Percentiles rank a stretch among this genome's conserved stretches.
These are phyloP conservation scores for Chalciporus pseudorubinellus DNA, from an alignment of 768 basidiomycete species.

Conservation along the genomic window DNA sequence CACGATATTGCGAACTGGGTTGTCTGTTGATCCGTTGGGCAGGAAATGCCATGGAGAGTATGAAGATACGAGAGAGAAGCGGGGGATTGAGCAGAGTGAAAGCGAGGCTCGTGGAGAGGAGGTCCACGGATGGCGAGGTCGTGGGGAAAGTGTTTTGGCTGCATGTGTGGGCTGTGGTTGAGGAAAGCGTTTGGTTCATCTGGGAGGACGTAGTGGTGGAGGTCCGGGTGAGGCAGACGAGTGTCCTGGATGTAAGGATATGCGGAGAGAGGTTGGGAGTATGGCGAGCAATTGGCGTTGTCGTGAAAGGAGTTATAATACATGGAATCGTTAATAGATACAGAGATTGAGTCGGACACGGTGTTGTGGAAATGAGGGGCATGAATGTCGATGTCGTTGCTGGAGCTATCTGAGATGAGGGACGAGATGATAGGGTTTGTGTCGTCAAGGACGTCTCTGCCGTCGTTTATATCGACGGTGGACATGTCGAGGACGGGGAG, in stretches of 20 bases:
- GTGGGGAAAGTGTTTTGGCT: conserved; percentile 30
- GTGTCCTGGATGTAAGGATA: conserved; percentile 29
- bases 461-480: conserved; percentile 18
- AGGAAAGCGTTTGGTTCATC: conserved; percentile 18
- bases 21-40: conserved; percentile 15
- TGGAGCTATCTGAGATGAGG: conserved; percentile 22
- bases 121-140: conserved; percentile 19
- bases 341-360: conserved; percentile 23
- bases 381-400: conserved; percentile 34
- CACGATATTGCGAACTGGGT: conserved; percentile 19
- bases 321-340: conserved; percentile 33
- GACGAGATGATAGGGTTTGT: conserved; percentile 8
- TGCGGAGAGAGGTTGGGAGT: conserved; percentile 18
- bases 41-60: conserved; percentile 25
- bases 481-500: conserved; percentile 18
- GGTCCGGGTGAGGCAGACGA: conserved; percentile 26
- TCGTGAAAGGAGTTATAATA: conserved; percentile 35
- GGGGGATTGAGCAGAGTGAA: conserved; percentile 26
- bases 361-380: conserved; percentile 17
- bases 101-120: conserved; percentile 26
- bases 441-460: conserved; percentile 20
- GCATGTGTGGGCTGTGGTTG: conserved; percentile 23
- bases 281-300: conserved; percentile 15
- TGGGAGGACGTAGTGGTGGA: conserved; percentile 28
- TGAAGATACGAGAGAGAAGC: conserved; percentile 26